phyloP scores from a whole-genome alignment of 768 basidiomycete species.

The Mycena amicta region DNA sequence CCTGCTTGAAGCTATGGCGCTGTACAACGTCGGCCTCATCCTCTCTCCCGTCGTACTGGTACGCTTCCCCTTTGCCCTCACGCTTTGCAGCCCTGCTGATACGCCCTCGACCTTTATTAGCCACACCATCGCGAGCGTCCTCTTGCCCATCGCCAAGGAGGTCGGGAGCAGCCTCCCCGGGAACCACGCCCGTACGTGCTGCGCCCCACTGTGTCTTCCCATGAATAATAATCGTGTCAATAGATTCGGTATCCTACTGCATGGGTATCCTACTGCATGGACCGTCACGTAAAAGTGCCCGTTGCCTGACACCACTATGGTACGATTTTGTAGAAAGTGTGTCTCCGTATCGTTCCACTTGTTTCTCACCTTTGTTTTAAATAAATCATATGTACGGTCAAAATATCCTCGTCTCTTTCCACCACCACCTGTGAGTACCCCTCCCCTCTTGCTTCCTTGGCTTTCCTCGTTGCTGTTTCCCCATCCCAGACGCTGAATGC shows the following conservation, averaged over 20 bases:
- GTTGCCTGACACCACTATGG: neutral
- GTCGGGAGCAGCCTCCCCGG: constrained; percentile 79
- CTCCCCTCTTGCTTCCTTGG: neutral
- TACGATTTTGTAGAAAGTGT: constrained; percentile 6
- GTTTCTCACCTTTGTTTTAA: constrained; percentile 1
- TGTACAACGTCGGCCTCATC: constrained; percentile 73
- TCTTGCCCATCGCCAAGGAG: constrained; percentile 91
- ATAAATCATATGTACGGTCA: too few relatives aligned
- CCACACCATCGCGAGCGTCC: constrained; percentile 94
- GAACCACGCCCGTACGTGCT: constrained; percentile 63
- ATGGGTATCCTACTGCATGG: too few relatives aligned
- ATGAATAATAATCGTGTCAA: too few relatives aligned
- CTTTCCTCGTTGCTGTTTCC: neutral
- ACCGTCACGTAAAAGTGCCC: neutral
- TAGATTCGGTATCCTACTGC: too few relatives aligned
- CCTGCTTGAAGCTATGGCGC: constrained; percentile 59
- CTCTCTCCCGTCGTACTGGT: constrained; percentile 74
- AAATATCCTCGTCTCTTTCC: too few relatives aligned
- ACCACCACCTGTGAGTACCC: constrained; percentile 32
- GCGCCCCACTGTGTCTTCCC: too few relatives aligned
- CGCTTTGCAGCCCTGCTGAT: constrained; percentile 1
- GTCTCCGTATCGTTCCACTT: constrained; percentile 7
- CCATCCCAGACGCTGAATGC: neutral
- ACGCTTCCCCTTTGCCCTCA: constrained; percentile 28
- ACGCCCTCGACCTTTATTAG: constrained; percentile 94